phyloP scores from a whole-genome alignment of 371 early-diverging fungal genomes.

The Nematocida ironsii region DNA sequence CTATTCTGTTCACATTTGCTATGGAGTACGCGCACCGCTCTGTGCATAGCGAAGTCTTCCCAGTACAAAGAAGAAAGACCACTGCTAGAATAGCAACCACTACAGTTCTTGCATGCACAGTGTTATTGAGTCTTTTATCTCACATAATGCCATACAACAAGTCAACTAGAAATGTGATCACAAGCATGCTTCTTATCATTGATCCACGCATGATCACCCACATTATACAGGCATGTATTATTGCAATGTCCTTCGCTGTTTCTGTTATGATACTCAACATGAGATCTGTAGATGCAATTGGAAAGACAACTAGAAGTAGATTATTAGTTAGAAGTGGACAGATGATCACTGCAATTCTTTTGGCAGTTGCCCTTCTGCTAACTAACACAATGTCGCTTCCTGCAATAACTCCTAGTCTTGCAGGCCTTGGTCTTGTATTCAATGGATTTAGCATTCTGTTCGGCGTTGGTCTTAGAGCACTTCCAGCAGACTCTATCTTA shows the following conservation, averaged over 20 bases:
- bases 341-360: background rate
- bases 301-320: background rate
- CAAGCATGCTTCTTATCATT: background rate
- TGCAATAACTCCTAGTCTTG: background rate
- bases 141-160: background rate
- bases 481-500: slow-evolving; percentile 3
- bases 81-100: background rate
- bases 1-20: background rate
- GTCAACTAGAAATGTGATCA: background rate
- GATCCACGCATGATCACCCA: background rate
- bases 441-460: background rate
- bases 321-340: background rate
- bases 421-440: background rate
- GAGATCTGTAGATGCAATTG: too few relatives aligned
- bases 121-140: background rate
- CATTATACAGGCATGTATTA: background rate
- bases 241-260: background rate
- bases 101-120: background rate
- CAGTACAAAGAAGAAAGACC: background rate
- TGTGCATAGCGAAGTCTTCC: background rate
- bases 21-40: background rate
- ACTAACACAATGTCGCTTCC: background rate
- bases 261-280: too few relatives aligned
- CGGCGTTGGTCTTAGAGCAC: background rate
- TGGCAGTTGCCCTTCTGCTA: background rate